Evolutionary conservation across 208 protist species (phyloP).

Genomic region (Leishmania braziliensis): DNA sequence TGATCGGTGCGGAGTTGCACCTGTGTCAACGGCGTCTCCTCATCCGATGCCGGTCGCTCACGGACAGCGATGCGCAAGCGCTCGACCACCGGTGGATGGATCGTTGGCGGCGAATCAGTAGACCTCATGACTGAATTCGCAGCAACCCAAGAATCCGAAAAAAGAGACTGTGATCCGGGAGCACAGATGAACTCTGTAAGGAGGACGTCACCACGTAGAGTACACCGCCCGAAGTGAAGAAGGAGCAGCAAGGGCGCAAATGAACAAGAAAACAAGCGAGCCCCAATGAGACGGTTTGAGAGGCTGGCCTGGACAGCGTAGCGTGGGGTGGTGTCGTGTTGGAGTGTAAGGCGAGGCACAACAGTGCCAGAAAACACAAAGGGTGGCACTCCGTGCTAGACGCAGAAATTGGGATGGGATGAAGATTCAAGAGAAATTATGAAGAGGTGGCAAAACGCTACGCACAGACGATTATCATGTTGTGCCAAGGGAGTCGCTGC

Average conservation of each 20-base stretch:
- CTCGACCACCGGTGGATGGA: conserved; percentile 61
- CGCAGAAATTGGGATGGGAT: background rate
- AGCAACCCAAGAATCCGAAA: background rate
- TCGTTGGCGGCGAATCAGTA: conserved; percentile 7
- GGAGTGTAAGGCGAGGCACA: background rate
- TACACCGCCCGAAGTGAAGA: background rate
- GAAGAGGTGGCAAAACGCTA: background rate
- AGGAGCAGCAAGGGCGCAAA: background rate
- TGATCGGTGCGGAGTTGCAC: conserved; percentile 65
- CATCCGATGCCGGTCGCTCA: conserved; percentile 70
- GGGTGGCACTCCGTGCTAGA: background rate
- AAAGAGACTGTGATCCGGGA: background rate
- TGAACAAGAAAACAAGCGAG: background rate
- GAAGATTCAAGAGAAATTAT: background rate
- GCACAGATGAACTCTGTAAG: background rate
- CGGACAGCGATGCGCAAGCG: conserved; percentile 80
- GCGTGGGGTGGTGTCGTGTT: background rate
- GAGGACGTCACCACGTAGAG: background rate
- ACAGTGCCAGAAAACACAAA: background rate
- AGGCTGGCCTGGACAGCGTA: background rate
- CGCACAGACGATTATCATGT: background rate
- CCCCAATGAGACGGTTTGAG: background rate
- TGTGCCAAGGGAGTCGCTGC: background rate
- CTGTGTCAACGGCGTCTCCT: conserved; percentile 58
- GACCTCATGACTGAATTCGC: conserved; percentile 1